Percentiles rank a stretch among this genome's conserved stretches.
Conservation (phyloP, 2,329 filamentous ascomycete species). For the Fusarium poae region DNA sequence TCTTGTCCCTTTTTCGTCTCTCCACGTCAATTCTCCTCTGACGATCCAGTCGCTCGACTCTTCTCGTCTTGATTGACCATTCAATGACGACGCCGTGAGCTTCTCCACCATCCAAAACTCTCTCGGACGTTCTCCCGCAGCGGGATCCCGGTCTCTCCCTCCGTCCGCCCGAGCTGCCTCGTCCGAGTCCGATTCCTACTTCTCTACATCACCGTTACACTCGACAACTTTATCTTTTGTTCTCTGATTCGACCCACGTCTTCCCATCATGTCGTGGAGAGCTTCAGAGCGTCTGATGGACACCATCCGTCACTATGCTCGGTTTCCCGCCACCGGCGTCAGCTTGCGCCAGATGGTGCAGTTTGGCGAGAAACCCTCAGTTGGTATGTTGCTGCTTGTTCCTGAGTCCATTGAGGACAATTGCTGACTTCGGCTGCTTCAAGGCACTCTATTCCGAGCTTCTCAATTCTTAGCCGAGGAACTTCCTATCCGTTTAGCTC, state of each 20-base stretch:
- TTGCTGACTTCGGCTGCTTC: constrained; percentile 23
- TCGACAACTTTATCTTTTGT: constrained; percentile 15
- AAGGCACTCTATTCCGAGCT: constrained; percentile 94
- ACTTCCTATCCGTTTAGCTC: constrained; percentile 94
- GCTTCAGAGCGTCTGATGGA: constrained; percentile 91
- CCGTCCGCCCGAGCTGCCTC: constrained; percentile 47
- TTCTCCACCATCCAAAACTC: constrained; percentile 36
- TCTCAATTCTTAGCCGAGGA: constrained; percentile 99
- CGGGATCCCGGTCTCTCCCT: constrained; percentile 43
- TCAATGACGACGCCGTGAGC: constrained; percentile 51
- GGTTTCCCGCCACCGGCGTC: constrained; percentile 95
- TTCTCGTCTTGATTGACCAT: constrained; percentile 22
- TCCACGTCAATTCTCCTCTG: constrained; percentile 30
- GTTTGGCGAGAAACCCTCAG: constrained; percentile 94
- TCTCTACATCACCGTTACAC: constrained; percentile 18
- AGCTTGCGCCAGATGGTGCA: constrained; percentile 99
- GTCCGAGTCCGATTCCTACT: constrained; percentile 42
- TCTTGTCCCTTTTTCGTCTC: neutral
- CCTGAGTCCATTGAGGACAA: constrained; percentile 80
- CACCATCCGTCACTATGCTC: constrained; percentile 96
- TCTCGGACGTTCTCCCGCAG: constrained; percentile 43
- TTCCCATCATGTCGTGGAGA: constrained; percentile 86
- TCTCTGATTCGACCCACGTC: constrained; percentile 27
- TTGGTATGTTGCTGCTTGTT: constrained; percentile 82
- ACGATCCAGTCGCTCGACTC: constrained; percentile 30